Percentiles rank a stretch among this genome's conserved stretches.
Evolutionary conservation across 2,329 filamentous ascomycete species (phyloP).

Genomic region (Claviceps lovelessii): DNA sequence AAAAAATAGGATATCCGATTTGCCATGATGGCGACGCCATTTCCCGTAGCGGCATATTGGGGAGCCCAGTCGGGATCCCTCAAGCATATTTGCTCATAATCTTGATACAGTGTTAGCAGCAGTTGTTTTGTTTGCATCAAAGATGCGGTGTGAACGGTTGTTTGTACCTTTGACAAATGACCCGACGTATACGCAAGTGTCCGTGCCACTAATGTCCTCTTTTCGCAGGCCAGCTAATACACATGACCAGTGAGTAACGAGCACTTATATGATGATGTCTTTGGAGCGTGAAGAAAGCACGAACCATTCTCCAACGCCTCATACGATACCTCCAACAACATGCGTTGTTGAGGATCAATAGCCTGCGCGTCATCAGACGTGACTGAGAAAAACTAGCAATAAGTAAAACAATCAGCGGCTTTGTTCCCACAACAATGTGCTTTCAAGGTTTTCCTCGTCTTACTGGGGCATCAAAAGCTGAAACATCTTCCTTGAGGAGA

Average conservation of each 20-base stretch:
- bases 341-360: slow-evolving; percentile 39
- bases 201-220: slow-evolving; percentile 28
- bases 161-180: slow-evolving; percentile 33
- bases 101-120: slow-evolving; percentile 13
- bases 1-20: slow-evolving; percentile 43
- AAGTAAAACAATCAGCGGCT: not conserved
- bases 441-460: slow-evolving; percentile 6
- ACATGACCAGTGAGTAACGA: not conserved
- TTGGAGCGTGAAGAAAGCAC: not conserved
- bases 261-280: not conserved
- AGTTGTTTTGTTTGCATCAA: not conserved
- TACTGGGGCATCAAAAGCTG: slow-evolving; percentile 35
- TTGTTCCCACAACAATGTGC: not conserved
- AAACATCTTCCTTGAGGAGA: slow-evolving; percentile 33
- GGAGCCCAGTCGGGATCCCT: slow-evolving; percentile 35
- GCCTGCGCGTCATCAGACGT: slow-evolving; percentile 35
- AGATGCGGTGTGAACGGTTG: not conserved
- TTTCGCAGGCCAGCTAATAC: slow-evolving; percentile 27
- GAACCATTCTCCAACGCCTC: slow-evolving; percentile 36
- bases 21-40: slow-evolving; percentile 37
- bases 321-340: slow-evolving; percentile 35
- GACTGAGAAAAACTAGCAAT: slow-evolving; percentile 34
- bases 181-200: slow-evolving; percentile 35
- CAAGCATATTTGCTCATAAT: slow-evolving; percentile 36
- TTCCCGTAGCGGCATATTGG: slow-evolving; percentile 38